phyloP scores from a whole-genome alignment of 2,329 filamentous ascomycete genomes.

The Trichoderma gracile region DNA sequence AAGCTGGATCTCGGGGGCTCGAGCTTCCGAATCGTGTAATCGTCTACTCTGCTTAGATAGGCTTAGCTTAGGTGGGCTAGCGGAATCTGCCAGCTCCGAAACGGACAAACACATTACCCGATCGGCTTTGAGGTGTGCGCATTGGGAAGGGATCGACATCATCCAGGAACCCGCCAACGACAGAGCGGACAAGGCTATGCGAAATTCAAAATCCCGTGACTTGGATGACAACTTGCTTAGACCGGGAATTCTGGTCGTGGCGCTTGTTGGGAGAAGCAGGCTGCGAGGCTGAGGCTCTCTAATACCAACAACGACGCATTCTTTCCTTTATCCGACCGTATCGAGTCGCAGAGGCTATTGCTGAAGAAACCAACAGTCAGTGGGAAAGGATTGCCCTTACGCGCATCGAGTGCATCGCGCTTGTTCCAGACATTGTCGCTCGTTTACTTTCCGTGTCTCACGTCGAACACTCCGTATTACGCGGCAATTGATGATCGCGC shows the following conservation, averaged over 20 bases:
- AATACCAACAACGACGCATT: slow-evolving; percentile 2
- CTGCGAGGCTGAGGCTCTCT: slow-evolving; percentile 23
- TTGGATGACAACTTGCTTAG: slow-evolving; percentile 6
- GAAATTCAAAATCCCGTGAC: slow-evolving; percentile 18
- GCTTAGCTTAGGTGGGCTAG: not conserved
- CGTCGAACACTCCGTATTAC: not conserved
- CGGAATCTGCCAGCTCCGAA: not conserved
- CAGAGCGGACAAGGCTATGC: not conserved
- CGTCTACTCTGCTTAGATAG: not conserved
- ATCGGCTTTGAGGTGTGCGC: not conserved
- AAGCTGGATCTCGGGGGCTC: slow-evolving; percentile 5
- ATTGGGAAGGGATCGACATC: not conserved
- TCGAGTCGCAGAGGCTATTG: not conserved
- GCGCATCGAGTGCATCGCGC: not conserved
- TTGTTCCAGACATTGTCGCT: slow-evolving; percentile 14
- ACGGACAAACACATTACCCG: slow-evolving; percentile 26
- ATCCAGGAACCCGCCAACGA: slow-evolving; percentile 26
- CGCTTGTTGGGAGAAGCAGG: slow-evolving; percentile 8
- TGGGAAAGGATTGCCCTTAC: too few species aligned
- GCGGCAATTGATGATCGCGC: slow-evolving; percentile 20
- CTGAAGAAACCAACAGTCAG: too few species aligned
- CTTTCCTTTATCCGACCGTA: not conserved
- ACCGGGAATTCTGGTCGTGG: not conserved
- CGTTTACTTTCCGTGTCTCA: slow-evolving; percentile 15
- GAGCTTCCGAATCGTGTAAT: slow-evolving; percentile 18